Evolutionary conservation across 345 rosid genomes (phyloP).

Genomic region (Stellera chamaejasme): DNA sequence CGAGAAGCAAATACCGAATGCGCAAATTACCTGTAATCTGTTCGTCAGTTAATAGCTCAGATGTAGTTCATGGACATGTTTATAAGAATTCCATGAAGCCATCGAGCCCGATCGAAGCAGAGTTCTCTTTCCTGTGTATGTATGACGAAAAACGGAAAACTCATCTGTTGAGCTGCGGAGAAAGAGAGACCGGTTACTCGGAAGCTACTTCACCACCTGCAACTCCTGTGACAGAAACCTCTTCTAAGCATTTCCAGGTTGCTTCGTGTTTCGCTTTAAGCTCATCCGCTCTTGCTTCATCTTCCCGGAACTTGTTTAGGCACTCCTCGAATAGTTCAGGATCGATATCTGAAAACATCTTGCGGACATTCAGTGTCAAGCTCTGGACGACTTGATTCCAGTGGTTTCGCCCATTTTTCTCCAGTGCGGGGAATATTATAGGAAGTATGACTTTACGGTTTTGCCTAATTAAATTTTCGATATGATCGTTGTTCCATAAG

Average conservation of each 20-base stretch:
- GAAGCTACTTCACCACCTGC: constrained; percentile 19
- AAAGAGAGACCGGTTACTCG: too few species aligned
- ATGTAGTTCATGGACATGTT: too few species aligned
- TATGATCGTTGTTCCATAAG: constrained; percentile 73
- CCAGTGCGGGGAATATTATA: constrained; percentile 53
- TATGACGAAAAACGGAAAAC: too few species aligned
- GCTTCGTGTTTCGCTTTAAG: constrained; percentile 40
- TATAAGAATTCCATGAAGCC: too few species aligned
- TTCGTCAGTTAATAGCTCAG: too few species aligned
- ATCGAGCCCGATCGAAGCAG: too few species aligned
- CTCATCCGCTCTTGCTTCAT: constrained; percentile 40
- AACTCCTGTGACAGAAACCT: constrained; percentile 28
- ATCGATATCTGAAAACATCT: constrained; percentile 58
- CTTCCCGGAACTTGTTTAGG: constrained; percentile 44
- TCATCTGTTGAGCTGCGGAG: too few species aligned
- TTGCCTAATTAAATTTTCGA: constrained; percentile 55
- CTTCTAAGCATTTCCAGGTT: constrained; percentile 65
- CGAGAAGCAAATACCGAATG: too few species aligned
- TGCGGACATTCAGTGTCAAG: constrained; percentile 55
- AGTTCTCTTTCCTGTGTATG: too few species aligned
- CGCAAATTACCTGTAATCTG: too few species aligned
- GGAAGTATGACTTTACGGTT: constrained; percentile 55
- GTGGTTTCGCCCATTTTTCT: constrained; percentile 53
- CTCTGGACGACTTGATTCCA: constrained; percentile 74
- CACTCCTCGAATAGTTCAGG: constrained; percentile 58